Evolutionary conservation across 164 flowering plant genomes (phyloP), one percentile per base, ranked within the genome.

Genomic region (Magnolia kwangsiensis): DNA sequence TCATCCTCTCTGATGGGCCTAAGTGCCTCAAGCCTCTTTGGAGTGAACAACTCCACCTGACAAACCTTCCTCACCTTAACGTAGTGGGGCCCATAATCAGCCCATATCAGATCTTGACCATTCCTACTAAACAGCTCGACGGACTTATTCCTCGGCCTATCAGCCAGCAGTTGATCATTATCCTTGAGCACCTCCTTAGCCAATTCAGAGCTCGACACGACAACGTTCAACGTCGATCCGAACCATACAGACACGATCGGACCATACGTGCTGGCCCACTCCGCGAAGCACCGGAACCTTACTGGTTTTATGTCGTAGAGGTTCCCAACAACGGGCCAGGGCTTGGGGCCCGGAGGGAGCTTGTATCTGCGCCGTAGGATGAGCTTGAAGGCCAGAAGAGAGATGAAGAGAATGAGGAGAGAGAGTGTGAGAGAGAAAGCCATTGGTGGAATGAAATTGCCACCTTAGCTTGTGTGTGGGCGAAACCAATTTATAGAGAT

Each of bases 11-110:
- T 67, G 21, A 78, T 78, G 24, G 80, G 68, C 37, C 80, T 78
- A 13, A 67, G 73, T 7, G 67, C 29, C 59, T 73, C 80, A 20
- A 78, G 67, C 72, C 80, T 78, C 76, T 69, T 78, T 1, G 49
- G 76, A 16, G 76, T 16, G 49, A 78, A 78, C 20, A 78, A 73
- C 69, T 77, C 75, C 27, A 77, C 7, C 0, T 82, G 86, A 55
- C 89, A 88, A 10, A 86, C 82, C 74, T 88, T 88, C 66, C 90
- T 76, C 37, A 88, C 88, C 82, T 88, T 88, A 1, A 88, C 89
- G 78, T 88, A 86, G 77, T 88, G 90, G 58, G 90, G 89, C 65
- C 90, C 90, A 75, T 86, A 88, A 75, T 88, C 89, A 20, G 78
- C 78, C 78, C 78, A 76, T 18, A 70, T 69, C 16, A 69, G 75